Conservation (phyloP, 2,329 filamentous ascomycete species). For the Aspergillus hiratsukae region DNA sequence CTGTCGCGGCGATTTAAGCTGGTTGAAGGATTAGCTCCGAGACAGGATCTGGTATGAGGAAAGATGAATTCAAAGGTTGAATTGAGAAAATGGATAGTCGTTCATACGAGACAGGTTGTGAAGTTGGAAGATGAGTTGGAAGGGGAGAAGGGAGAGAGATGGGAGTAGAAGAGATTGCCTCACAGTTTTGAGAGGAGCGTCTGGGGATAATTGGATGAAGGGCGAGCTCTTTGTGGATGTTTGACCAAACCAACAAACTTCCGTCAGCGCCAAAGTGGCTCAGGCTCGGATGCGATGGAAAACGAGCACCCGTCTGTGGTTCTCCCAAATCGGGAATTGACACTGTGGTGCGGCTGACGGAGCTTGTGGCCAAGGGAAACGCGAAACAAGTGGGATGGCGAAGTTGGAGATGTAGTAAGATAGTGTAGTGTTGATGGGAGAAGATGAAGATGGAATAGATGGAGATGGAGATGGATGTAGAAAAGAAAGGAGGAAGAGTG, state of each 20-base stretch:
- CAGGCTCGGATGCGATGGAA: slow-evolving; percentile 1
- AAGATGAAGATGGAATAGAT: background rate
- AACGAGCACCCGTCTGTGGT: background rate
- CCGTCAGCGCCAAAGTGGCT: slow-evolving; percentile 1
- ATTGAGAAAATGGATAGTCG: background rate
- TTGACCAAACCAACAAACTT: background rate
- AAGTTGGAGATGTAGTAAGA: slow-evolving; percentile 6
- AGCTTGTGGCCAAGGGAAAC: slow-evolving; percentile 1
- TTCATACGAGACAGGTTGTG: background rate
- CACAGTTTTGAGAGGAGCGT: background rate
- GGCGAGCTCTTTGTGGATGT: background rate
- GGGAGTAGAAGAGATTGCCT: slow-evolving; percentile 1
- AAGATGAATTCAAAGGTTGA: slow-evolving; percentile 6
- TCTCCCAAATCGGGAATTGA: background rate
- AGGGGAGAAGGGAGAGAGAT: slow-evolving; percentile 22
- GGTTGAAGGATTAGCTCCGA: background rate
- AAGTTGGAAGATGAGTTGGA: slow-evolving; percentile 13
- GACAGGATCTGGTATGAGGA: background rate
- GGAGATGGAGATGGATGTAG: slow-evolving; percentile 1
- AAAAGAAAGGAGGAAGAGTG: background rate
- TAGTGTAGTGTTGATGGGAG: background rate
- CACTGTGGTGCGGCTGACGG: background rate
- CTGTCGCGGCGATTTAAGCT: background rate
- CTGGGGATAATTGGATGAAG: background rate
- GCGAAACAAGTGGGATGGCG: slow-evolving; percentile 3